Base-by-base conservation (phyloP, 495 filamentous ascomycete species). In the Aspergillus hancockii region DNA sequence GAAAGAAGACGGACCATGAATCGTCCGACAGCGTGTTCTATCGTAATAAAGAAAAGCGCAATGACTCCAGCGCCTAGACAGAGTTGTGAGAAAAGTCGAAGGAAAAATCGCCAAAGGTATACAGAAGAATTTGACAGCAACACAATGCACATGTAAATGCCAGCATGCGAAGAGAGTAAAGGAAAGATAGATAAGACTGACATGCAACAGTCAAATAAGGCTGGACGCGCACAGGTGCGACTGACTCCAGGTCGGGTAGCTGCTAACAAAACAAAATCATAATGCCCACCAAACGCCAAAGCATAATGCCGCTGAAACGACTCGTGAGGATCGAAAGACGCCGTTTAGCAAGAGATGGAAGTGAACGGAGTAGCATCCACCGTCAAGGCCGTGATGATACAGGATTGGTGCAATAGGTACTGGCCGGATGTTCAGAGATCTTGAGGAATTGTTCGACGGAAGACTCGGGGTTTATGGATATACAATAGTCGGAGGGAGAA, bases 231-330 rank as follows among this genome's bases (percentile, higher is more conserved):
- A 41, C 38, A 41, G 13, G 12, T 36, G 38, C 38, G 38, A 41
- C 34, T 14, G 7, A 41, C 16, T 41, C 38, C 38, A 41, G 38
- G 16, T 18, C 38, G 38, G 38, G 12, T 14, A 41, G 38, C 38
- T 41, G 13, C n/a, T 41, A 16, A 18, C 38, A 18, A 7, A 41
- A 41, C n/a, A 14, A 14, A 41, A 41, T 41, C 38, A 41, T 41
- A n/a, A 41, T 41, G 38, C 14, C 38, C 16, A 41, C 38, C 38
- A 14, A 73, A 73, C 71, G 69, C 71, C 71, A 58, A 59, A 71
- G 64, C 55, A 70, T 36, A 66, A 73, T 71, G 69, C 71, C 71
- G 71, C 71, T 73, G 68, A 68, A 65, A 73, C 58, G 63, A 67
- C 63, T 60, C 55, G 63, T 58, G 43, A 67, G 28, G 45, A 57